Conservation (phyloP, 345 rosid genomes). For the Alliaria petiolata region DNA sequence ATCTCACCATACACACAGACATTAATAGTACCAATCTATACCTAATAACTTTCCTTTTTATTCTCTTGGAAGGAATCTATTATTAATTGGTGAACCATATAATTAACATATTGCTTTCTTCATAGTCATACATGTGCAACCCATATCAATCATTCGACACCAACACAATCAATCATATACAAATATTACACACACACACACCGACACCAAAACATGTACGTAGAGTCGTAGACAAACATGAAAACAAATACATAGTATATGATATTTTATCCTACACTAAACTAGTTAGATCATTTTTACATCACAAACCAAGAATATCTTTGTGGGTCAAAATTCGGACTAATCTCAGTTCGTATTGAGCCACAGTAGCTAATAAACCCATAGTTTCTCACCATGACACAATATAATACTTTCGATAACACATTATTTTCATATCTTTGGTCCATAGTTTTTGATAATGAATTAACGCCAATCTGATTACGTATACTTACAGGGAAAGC, state of each 20-base stretch:
- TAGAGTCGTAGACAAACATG: conserved; percentile 7
- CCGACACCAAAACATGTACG: neutral
- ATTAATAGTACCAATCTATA: conserved; percentile 14
- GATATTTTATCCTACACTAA: neutral
- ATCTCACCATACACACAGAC: conserved; percentile 26
- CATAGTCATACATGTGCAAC: conserved; percentile 32
- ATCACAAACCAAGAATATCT: too few species aligned
- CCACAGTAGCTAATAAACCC: neutral
- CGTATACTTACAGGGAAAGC: conserved; percentile 60
- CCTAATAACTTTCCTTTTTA: conserved; percentile 21
- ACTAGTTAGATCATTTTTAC: neutral
- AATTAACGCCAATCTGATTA: neutral
- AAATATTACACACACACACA: conserved; percentile 8
- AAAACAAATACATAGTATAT: neutral
- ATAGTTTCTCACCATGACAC: neutral
- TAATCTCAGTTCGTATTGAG: neutral
- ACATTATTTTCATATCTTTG: neutral
- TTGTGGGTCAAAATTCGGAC: neutral
- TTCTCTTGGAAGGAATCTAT: conserved; percentile 26
- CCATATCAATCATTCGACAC: conserved; percentile 28
- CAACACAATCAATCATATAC: conserved; percentile 22
- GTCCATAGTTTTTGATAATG: neutral
- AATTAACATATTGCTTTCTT: conserved; percentile 25
- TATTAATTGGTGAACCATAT: conserved; percentile 25
- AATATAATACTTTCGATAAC: neutral